Conservation (phyloP, 2,329 filamentous ascomycete genomes). For the Fusarium bulbicola region DNA sequence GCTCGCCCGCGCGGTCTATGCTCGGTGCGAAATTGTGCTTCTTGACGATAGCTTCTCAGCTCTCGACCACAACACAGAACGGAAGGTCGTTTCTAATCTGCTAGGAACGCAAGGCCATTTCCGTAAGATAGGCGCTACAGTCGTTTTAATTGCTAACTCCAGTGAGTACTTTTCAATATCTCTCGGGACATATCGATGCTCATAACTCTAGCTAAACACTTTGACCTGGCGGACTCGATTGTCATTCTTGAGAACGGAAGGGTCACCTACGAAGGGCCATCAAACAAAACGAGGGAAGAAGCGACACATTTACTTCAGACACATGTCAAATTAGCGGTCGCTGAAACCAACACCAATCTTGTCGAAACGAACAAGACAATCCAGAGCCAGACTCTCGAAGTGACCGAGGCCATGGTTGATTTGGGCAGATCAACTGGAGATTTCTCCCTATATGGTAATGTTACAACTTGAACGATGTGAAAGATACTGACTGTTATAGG, state of each 20-base stretch:
- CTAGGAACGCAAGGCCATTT: background rate
- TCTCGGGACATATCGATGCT: background rate
- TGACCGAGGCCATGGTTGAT: background rate
- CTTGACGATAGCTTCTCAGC: background rate
- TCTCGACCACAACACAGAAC: background rate
- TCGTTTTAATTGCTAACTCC: background rate
- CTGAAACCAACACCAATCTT: rapidly evolving
- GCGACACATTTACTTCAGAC: background rate
- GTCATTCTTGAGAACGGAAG: too few species aligned
- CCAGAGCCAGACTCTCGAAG: background rate
- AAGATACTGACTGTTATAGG: background rate
- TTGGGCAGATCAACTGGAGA: background rate
- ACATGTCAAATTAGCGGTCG: rapidly evolving
- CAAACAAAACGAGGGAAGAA: background rate
- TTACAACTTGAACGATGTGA: rapidly evolving
- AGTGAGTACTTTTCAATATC: background rate
- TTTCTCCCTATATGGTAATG: background rate
- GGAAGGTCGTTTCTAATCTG: background rate
- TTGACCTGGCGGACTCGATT: background rate
- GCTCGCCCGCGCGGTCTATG: background rate
- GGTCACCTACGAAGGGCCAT: too few species aligned
- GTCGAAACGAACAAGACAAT: background rate
- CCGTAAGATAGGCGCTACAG: background rate
- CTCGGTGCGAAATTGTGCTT: background rate
- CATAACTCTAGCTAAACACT: background rate